Conservation (phyloP, 768 basidiomycete species). For the Boletellus emodensis region DNA sequence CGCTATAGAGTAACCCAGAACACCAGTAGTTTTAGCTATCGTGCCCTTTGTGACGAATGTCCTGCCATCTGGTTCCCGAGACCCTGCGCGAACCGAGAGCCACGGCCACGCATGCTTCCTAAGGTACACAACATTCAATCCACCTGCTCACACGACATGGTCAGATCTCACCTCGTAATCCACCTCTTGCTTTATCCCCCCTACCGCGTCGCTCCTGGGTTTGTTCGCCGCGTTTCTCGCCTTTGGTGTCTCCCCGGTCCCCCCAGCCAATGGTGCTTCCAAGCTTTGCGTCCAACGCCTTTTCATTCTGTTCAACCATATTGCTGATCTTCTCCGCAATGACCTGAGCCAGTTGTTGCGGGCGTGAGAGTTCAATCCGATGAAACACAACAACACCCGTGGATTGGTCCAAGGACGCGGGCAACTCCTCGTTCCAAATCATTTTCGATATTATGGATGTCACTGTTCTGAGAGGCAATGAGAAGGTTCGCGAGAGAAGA, state of each 20-base stretch:
- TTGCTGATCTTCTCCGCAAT: conserved; percentile 84
- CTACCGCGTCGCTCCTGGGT: conserved; percentile 73
- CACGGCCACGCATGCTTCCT: conserved; percentile 70
- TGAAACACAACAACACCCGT: conserved; percentile 91
- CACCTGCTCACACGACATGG: background rate
- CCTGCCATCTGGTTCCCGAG: conserved; percentile 75
- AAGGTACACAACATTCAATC: background rate
- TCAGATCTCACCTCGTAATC: conserved; percentile 49
- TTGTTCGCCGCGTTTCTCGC: conserved; percentile 78
- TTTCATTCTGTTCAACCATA: conserved; percentile 92
- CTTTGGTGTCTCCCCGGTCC: conserved; percentile 56
- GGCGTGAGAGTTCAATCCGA: conserved; percentile 79
- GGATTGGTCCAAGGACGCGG: conserved; percentile 90
- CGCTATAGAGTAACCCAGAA: background rate
- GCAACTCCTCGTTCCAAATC: conserved; percentile 97
- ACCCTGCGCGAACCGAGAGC: conserved; percentile 79
- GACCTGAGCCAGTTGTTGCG: conserved; percentile 85
- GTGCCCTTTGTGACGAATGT: conserved; percentile 19
- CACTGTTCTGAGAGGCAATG: conserved; percentile 72
- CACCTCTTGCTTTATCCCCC: conserved; percentile 55
- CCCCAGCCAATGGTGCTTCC: conserved; percentile 52
- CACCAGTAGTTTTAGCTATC: conserved; percentile 10
- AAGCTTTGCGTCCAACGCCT: conserved; percentile 78
- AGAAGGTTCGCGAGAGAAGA: conserved; percentile 84
- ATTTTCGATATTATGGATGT: conserved; percentile 88